Base-by-base conservation (phyloP, 208 protist species). In the Trypanosoma platydactyli region DNA sequence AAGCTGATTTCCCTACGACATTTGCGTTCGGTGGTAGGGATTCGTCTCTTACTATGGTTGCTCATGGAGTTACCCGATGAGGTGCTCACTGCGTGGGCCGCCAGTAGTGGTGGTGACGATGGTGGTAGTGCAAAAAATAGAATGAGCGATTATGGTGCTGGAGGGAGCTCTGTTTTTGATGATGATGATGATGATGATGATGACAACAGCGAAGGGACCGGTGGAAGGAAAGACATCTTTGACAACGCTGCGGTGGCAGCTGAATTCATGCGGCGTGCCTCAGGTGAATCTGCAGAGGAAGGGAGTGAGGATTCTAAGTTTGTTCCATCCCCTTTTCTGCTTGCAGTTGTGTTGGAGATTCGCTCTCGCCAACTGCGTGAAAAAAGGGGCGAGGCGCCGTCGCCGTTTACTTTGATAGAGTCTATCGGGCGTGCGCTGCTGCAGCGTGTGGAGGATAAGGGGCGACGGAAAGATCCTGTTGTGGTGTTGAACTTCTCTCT, bases 11-110 rank as follows among this genome's bases (percentile, higher is more conserved):
- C 53, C 27, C 53, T 84, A 25, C 2, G n/a, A 44, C 64, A 56
- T 61, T 71, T 77, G 35, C 24, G 15, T 55, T 68, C 51, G 27
- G 60, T 77, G 3, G 73, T 83, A 41, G 68, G 69, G 25, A 70
- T 92, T 35, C 83, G 71, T 25, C 69, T 95, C 41, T 48, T 75
- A 53, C 63, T 92, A 58, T 92, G 82, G 80, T 77, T 91, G 58
- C 73, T 89, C 49, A 40, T 88, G 61, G 53, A 66, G 13, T 64
- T 89, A 50, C 86, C 89, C 5, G 53, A 59, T 24, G 29, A 44
- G 20, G 7, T 80, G 35, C 56, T 95, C 7, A 46, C 58, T 27
- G n/a, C 40, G 53, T 94, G 88, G 85, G 72, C 70, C 27, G 48
- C 71, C 3, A 65, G 52, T 38, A 64, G 58, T 11, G 76, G 60